Evolutionary conservation across 2,329 filamentous ascomycete genomes (phyloP).

Genomic region (Ceratocystis eucalypticola): DNA sequence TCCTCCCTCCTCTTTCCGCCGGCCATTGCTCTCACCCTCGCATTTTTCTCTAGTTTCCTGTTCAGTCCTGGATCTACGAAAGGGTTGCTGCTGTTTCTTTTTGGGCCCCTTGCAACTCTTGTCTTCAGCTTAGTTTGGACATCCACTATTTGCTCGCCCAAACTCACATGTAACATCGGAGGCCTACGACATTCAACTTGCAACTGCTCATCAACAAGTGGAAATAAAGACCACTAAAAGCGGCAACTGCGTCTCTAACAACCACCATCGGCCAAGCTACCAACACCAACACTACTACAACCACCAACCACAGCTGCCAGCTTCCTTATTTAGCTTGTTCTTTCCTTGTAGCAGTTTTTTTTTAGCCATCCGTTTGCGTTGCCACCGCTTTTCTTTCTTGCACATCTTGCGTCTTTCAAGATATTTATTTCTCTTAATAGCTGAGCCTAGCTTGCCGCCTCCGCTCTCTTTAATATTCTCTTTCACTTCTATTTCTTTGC

Average conservation of each 20-base stretch:
- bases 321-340: no score
- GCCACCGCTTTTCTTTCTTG: neutral
- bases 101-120: neutral
- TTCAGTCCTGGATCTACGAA: neutral
- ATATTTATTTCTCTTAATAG: slow-evolving; percentile 8
- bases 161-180: neutral
- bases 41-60: neutral
- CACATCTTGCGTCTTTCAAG: neutral
- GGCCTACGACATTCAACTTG: neutral
- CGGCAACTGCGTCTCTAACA: neutral
- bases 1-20: neutral
- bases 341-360: no score
- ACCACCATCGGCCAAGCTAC: neutral
- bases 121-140: slow-evolving; percentile 1
- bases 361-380: neutral
- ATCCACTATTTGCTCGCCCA: neutral
- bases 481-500: neutral
- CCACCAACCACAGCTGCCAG: neutral
- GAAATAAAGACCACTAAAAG: neutral
- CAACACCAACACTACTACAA: neutral
- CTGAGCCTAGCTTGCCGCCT: neutral
- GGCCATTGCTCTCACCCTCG: neutral
- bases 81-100: neutral
- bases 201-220: no score
- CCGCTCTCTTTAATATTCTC: neutral